Conservation (phyloP, 208 protist species). For the Acanthamoeba polyphaga region DNA sequence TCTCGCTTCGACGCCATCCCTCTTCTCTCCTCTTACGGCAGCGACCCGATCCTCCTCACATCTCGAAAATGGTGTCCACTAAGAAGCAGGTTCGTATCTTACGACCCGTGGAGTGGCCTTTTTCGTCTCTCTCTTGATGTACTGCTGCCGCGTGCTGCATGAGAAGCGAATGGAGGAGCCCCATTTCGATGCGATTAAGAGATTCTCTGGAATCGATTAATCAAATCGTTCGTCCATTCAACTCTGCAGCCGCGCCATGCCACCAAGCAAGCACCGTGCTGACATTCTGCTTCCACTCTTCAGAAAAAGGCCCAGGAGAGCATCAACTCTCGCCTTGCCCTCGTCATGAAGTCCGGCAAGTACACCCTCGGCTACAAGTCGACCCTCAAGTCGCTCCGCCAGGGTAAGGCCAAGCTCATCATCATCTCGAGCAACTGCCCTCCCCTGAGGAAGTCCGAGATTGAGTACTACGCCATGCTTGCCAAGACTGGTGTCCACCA, state of each 20-base stretch:
- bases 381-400: conserved; percentile 97
- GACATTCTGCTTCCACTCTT: not conserved
- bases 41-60: not conserved
- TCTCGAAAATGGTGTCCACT: conserved; percentile 61
- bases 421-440: conserved; percentile 99
- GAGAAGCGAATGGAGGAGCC: not conserved
- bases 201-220: conserved; percentile 47
- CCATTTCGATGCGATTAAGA: conserved; percentile 7
- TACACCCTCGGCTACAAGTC: conserved; percentile 98
- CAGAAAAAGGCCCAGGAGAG: conserved; percentile 98
- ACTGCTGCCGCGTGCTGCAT: not conserved
- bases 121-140: not conserved
- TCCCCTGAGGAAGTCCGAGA: conserved; percentile 98
- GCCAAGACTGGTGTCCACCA: conserved; percentile 99
- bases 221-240: conserved; percentile 1
- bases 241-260: not conserved
- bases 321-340: conserved; percentile 99
- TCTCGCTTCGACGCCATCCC: not conserved
- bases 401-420: conserved; percentile 98
- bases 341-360: conserved; percentile 99
- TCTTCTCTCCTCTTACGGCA: conserved; percentile 23
- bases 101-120: conserved; percentile 27
- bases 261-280: not conserved
- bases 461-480: conserved; percentile 99
- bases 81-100: conserved; percentile 68